Conservation (phyloP, 495 filamentous ascomycete genomes). For the Aspergillus indologenus region DNA sequence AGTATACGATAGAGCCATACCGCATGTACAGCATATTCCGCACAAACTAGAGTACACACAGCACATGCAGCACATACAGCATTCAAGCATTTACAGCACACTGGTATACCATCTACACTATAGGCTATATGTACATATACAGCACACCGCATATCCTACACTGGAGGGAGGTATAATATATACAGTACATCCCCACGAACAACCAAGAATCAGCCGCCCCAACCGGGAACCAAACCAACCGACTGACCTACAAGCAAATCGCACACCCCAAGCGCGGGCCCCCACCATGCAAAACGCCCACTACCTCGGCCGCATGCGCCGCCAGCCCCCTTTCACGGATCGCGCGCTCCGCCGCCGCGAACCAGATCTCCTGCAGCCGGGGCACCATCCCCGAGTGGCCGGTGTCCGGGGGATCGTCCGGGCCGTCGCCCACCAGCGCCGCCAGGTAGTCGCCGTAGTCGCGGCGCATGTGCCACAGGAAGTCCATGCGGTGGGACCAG, state of each 20-base stretch:
- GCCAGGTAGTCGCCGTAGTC: conserved; percentile 25
- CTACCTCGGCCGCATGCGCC: conserved; percentile 24
- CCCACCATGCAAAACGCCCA: conserved; percentile 24
- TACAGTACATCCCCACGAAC: too few species aligned
- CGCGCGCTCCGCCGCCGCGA: conserved; percentile 26
- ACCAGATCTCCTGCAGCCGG: conserved; percentile 27
- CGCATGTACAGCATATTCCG: too few species aligned
- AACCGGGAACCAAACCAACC: background rate
- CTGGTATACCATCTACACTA: too few species aligned
- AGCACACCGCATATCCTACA: too few species aligned
- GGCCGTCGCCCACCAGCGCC: background rate
- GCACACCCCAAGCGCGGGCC: background rate
- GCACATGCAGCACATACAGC: too few species aligned
- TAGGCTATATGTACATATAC: too few species aligned
- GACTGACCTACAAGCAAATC: background rate
- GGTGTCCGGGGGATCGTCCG: background rate
- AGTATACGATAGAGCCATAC: too few species aligned
- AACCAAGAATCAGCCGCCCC: background rate
- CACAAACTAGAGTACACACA: too few species aligned
- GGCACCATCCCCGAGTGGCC: conserved; percentile 1
- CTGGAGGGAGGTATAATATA: too few species aligned
- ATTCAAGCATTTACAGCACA: too few species aligned
- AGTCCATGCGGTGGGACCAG: conserved; percentile 29
- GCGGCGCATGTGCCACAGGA: conserved; percentile 28
- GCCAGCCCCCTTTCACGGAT: conserved; percentile 23